A percentile compares a stretch with the other conserved stretches of the same genome.
phyloP scores from a whole-genome alignment of 2,329 filamentous ascomycete genomes.

The Lizonia empirigonia region DNA sequence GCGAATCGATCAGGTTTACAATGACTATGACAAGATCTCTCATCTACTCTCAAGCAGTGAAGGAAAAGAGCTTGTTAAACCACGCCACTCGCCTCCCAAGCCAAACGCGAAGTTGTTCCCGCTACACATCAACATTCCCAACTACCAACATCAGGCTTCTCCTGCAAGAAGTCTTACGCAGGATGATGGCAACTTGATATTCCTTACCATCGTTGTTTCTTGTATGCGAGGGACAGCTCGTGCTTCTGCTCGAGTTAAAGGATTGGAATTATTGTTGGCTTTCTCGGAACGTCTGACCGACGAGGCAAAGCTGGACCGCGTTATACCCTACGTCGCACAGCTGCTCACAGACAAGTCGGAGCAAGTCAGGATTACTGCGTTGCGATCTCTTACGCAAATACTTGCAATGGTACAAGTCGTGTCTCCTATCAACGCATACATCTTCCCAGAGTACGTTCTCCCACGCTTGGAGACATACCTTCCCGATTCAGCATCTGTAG shows the following conservation, averaged over 20 bases:
- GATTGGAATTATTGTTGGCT: slow-evolving; percentile 87
- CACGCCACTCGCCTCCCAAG: slow-evolving; percentile 39
- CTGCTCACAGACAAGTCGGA: slow-evolving; percentile 82
- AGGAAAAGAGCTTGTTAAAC: slow-evolving; percentile 49
- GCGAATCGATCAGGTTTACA: slow-evolving; percentile 88
- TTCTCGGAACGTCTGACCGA: slow-evolving; percentile 92
- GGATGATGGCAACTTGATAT: slow-evolving; percentile 91
- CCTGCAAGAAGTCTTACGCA: slow-evolving; percentile 65
- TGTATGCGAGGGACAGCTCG: slow-evolving; percentile 88
- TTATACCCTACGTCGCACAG: slow-evolving; percentile 86
- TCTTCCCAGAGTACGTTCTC: slow-evolving; percentile 71
- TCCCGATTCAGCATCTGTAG: slow-evolving; percentile 50
- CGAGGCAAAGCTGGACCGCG: slow-evolving; percentile 91
- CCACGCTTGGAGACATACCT: slow-evolving; percentile 64
- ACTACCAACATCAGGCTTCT: slow-evolving; percentile 74
- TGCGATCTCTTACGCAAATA: slow-evolving; percentile 86
- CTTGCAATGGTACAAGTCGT: slow-evolving; percentile 82
- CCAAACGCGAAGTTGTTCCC: slow-evolving; percentile 70
- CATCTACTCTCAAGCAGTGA: slow-evolving; percentile 84
- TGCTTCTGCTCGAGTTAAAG: slow-evolving; percentile 83
- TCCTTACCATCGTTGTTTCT: slow-evolving; percentile 85
- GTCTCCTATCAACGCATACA: slow-evolving; percentile 71
- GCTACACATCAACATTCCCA: slow-evolving; percentile 83
- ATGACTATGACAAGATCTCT: slow-evolving; percentile 97
- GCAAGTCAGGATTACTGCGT: slow-evolving; percentile 81